A percentile compares a stretch with the other conserved stretches of the same genome.
Conservation (phyloP, 2,329 filamentous ascomycete species). For the Hymenoscyphus infarciens region DNA sequence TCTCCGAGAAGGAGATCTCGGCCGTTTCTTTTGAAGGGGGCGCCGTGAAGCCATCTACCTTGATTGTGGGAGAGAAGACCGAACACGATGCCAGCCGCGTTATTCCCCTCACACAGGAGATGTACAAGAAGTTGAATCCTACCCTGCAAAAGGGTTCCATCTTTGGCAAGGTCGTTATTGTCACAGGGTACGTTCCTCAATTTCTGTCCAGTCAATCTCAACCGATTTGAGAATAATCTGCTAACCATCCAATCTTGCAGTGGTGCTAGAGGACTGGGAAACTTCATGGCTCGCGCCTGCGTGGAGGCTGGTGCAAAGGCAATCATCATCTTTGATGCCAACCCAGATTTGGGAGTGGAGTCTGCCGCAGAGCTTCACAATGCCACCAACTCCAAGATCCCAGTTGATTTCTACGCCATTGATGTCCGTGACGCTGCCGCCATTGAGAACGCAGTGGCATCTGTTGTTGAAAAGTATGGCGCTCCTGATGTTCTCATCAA, state of each 20-base stretch:
- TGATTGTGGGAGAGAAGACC: conserved; percentile 27
- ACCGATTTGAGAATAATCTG: neutral
- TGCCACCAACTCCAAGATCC: conserved; percentile 60
- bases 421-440: conserved; percentile 70
- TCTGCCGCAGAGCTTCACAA: conserved; percentile 66
- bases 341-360: conserved; percentile 69
- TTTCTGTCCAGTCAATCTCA: neutral
- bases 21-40: conserved; percentile 25
- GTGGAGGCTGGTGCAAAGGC: conserved; percentile 72
- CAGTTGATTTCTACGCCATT: conserved; percentile 74
- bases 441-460: conserved; percentile 66
- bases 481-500: conserved; percentile 74
- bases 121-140: conserved; percentile 55
- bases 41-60: conserved; percentile 23
- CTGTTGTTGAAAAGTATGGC: conserved; percentile 64
- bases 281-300: conserved; percentile 75
- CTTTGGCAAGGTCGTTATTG: conserved; percentile 65
- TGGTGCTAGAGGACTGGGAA: conserved; percentile 72
- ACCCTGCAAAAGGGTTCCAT: conserved; percentile 68
- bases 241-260: conserved; percentile 37
- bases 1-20: conserved; percentile 32
- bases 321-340: conserved; percentile 72
- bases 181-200: conserved; percentile 58
- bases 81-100: conserved; percentile 21
- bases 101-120: conserved; percentile 48